Evolutionary conservation across 176 grass and related monocot genomes (phyloP).

Genomic region (Luzula sylvatica): DNA sequence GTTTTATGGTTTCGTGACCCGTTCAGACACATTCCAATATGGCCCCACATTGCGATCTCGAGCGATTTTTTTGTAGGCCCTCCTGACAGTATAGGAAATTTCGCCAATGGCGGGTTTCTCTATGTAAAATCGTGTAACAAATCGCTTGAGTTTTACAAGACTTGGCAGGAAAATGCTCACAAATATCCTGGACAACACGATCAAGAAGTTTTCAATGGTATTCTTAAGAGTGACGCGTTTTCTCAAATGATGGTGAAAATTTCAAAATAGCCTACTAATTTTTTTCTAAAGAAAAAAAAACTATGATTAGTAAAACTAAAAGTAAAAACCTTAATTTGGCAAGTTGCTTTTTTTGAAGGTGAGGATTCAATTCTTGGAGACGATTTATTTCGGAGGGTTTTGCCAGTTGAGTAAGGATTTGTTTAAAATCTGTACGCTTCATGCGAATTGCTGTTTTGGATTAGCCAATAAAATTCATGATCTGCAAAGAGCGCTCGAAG

Average conservation of each 20-base stretch:
- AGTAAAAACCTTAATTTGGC: too few relatives aligned
- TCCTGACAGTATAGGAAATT: conserved; percentile 26
- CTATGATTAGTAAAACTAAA: too few relatives aligned
- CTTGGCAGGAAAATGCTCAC: conserved; percentile 21
- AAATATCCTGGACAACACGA: conserved; percentile 20
- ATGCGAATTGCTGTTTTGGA: conserved; percentile 22
- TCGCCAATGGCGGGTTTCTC: conserved; percentile 39
- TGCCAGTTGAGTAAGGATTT: conserved; percentile 20
- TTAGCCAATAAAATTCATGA: conserved; percentile 14
- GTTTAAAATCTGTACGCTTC: conserved; percentile 22
- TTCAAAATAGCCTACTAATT: too few relatives aligned
- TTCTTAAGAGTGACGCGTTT: conserved; percentile 29
- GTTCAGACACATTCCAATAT: conserved; percentile 16
- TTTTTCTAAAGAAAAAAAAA: too few relatives aligned
- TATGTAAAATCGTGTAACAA: conserved; percentile 23
- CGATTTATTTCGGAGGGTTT: conserved; percentile 17
- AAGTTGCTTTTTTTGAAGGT: neutral
- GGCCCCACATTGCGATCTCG: conserved; percentile 23
- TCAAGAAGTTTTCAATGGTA: conserved; percentile 27
- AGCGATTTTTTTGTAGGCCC: conserved; percentile 15
- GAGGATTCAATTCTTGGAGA: conserved; percentile 11
- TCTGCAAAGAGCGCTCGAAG: conserved; percentile 13
- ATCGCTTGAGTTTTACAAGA: conserved; percentile 17
- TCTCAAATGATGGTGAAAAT: conserved; percentile 22
- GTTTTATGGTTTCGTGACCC: conserved; percentile 42